A percentile compares a stretch with the other conserved stretches of the same genome.
Evolutionary conservation across 2,329 filamentous ascomycete genomes (phyloP).

Genomic region (Fusarium nelsonii): DNA sequence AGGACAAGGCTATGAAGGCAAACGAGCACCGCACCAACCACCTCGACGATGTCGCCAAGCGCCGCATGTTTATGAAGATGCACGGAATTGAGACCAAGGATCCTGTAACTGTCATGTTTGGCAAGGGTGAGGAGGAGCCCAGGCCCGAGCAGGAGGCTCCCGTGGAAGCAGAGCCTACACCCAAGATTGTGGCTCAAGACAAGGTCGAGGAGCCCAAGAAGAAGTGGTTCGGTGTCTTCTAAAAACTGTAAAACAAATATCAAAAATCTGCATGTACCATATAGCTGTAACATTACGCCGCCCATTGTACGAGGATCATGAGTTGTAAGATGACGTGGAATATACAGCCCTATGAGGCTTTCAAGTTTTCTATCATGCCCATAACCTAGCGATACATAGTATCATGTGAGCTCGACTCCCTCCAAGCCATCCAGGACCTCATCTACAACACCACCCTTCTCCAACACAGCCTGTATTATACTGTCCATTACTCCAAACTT

Average conservation of each 20-base stretch:
- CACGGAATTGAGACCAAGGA: slow-evolving; percentile 80
- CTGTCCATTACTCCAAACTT: slow-evolving; percentile 78
- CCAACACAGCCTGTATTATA: slow-evolving; percentile 82
- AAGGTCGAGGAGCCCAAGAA: slow-evolving; percentile 62
- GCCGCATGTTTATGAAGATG: slow-evolving; percentile 84
- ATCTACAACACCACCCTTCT: slow-evolving; percentile 82
- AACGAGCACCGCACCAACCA: slow-evolving; percentile 78
- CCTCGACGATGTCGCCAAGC: slow-evolving; percentile 89
- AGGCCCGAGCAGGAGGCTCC: slow-evolving; percentile 53
- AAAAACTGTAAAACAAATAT: slow-evolving; percentile 39
- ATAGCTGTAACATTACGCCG: slow-evolving; percentile 35
- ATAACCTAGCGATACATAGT: not conserved
- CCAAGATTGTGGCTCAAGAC: slow-evolving; percentile 46
- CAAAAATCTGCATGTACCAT: slow-evolving; percentile 35
- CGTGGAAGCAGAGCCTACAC: slow-evolving; percentile 53
- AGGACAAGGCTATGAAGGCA: slow-evolving; percentile 76
- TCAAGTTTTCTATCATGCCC: slow-evolving; percentile 10
- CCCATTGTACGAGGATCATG: slow-evolving; percentile 22
- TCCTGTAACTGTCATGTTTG: slow-evolving; percentile 63
- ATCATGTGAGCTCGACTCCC: slow-evolving; percentile 74
- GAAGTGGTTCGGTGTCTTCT: slow-evolving; percentile 90
- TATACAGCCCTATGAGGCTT: slow-evolving; percentile 23
- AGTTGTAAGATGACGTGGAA: slow-evolving; percentile 40
- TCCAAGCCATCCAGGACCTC: slow-evolving; percentile 88
- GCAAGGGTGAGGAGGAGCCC: slow-evolving; percentile 53